Percentiles rank a stretch among this genome's conserved stretches.
Evolutionary conservation across 1,139 yeast species (phyloP).

Genomic region (Scheffersomyces parashehatae): DNA sequence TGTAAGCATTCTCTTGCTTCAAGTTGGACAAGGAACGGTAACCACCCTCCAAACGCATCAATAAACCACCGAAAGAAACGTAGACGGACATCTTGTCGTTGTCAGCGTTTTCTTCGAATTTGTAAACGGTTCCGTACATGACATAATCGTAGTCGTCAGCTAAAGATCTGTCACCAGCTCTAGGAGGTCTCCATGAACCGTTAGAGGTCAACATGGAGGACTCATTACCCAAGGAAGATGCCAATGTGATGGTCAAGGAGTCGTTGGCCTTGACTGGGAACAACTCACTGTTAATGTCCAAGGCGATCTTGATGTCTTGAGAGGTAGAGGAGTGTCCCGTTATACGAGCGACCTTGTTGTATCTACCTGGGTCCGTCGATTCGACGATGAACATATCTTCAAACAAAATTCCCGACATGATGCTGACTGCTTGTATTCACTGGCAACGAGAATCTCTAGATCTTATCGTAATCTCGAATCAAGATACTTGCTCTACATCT

Average conservation of each 20-base stretch:
- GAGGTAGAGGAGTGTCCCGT: conserved; percentile 86
- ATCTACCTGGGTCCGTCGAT: conserved; percentile 84
- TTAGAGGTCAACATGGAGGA: conserved; percentile 56
- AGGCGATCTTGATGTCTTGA: conserved; percentile 77
- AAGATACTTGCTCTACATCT: no score
- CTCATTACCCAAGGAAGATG: conserved; percentile 71
- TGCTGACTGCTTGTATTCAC: background rate
- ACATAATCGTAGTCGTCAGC: conserved; percentile 98
- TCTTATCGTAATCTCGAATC: no score
- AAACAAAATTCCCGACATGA: conserved; percentile 81
- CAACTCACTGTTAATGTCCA: conserved; percentile 90
- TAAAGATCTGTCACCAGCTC: conserved; percentile 75
- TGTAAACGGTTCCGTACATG: conserved; percentile 97
- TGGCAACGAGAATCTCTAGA: no score
- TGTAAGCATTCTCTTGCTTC: conserved; percentile 92
- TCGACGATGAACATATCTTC: conserved; percentile 92
- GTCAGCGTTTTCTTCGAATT: conserved; percentile 84
- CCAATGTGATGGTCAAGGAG: conserved; percentile 84
- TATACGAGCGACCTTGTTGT: conserved; percentile 89
- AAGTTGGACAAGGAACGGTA: conserved; percentile 85
- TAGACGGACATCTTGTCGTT: conserved; percentile 81
- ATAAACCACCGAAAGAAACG: conserved; percentile 92
- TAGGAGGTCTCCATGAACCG: conserved; percentile 92
- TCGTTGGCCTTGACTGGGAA: conserved; percentile 82
- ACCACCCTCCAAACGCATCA: conserved; percentile 93